Base-by-base conservation (phyloP, 768 basidiomycete genomes). In the Suillus placidus region DNA sequence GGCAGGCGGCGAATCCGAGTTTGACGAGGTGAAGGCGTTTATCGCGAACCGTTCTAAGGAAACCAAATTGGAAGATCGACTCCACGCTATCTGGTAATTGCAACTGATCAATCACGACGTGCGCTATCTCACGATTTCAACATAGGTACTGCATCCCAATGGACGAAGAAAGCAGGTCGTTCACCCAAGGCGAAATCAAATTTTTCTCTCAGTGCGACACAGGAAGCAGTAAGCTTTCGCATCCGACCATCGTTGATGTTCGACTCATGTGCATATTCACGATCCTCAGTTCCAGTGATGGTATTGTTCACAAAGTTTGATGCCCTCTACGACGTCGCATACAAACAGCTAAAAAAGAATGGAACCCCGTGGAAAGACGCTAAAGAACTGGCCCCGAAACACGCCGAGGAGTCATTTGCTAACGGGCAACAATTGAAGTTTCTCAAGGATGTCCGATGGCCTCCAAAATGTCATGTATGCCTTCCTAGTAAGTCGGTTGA, bases 31-130 rank as follows among this genome's bases (percentile, higher is more conserved):
- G 4, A 38, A 38, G 37, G 12, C 37, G 12, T 37, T 37, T 37
- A 37, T 37, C 38, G 38, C 38, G 13, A 0, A 12, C 38, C 38
- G 38, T 38, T 38, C 38, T 4, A 38, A 38, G 13, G 38, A 38
- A 38, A 0, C 38, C 13, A 38, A 4, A 38, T 5, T 38, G 13
- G 13, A 13, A 1, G 4, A 38, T 34, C 75, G 75, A 38, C 54
- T 83, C 23, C 80, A 82, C 72, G 80, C 70, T 0, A 81, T 82
- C 40, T 82, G 81, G 81, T 79, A 58, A 20, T 43, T 8, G 3
- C 7, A 43, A 32, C 67, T 35, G 63, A 57, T 8, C 43, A 26
- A 6, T 64, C 23, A 6, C 1, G 54, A 40, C 20, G n/a, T 32
- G 47, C 26, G 34, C 47, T 60, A 61, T 37, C 37, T 54, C 32